Evolutionary conservation across 2,329 filamentous ascomycete genomes (phyloP), one percentile per base, ranked within the genome.

Genomic region (Fusarium denticulatum): DNA sequence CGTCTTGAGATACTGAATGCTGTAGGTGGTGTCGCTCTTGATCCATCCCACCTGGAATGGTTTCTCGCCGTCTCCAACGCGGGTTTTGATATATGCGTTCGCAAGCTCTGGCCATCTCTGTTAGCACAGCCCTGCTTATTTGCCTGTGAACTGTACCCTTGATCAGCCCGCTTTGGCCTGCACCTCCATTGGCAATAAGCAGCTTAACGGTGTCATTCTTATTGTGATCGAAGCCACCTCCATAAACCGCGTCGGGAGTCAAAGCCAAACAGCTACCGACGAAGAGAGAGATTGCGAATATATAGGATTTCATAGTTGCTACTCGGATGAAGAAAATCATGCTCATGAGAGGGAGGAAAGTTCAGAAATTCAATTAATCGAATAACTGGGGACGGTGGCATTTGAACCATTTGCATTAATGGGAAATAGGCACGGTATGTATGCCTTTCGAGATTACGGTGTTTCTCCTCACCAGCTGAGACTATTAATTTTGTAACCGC

Each of bases 31-130:
- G 65, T 86, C 85, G 40, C 82, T 83, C 47, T 82, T 81, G 58
- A 84, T 82, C 85, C 85, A 87, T 26, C 80, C 85, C 11, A 86
- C 81, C 16, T 78, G 76, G 76, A 87, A 86, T 1, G 80, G 79
- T 6, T 69, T 37, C 7, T 50, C 56, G 20, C 76, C 78, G 3
- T 55, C 59, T 7, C 58, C 30, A 3, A 78, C 71, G 6, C 65
- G 59, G 7, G 73, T 43, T 34, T 77, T 69, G 65, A 80, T 80
- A 43, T 77, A 80, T 11, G 74, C 74, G 32, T 80, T 60, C 24
- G 79, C 75, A 26, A 80, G 74, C 20, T 69, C 79, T 80, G 26
- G 5, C 5, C 16, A 10, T 24, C 4, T 13, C 2, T 16, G 13
- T 20, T 36, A 56, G 49, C 12, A 22, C 9, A 7, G 2, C 16